Evolutionary conservation across 495 filamentous ascomycete genomes (phyloP), one percentile per base, ranked within the genome.

Genomic region (Xanthoparmelia taractica): DNA sequence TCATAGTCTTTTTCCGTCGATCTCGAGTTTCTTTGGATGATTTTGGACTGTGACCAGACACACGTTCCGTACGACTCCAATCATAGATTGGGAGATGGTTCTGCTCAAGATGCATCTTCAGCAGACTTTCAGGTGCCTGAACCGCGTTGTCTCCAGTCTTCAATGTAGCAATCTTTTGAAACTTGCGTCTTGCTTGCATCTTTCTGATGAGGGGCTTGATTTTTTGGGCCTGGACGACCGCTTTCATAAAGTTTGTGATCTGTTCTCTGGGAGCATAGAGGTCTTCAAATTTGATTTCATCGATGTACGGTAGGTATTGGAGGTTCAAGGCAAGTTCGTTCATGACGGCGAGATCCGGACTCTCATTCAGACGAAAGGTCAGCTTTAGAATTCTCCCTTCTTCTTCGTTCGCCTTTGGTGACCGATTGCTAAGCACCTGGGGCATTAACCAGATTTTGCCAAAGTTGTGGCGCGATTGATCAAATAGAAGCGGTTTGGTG

Each of bases 401-500:
- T 36, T 61, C 23, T 56, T 61, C 23, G 48, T 63, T 13, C 8
- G 43, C 17, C 4, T 40, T 25, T 6, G 58, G 50, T 38, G 59
- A 59, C 23, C 25, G 1, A 10, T 59, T 23, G 18, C 3, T 17
- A n/a, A 23, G 13, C n/a, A 23, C 33, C 52, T 68, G 63, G 5
- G 69, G 69, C n/a, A 60, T 56, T 2, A 71, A 61, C 66, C 63
- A 70, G 34, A 71, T 68, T 25, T 58, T 63, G 13, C 69, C 68
- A 43, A 54, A 59, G 57, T 58, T 64, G 18, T 66, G 45, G 4
- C 59, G 63, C 3, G 65, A 36, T 52, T 64, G 66, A 40, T 71
- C 68, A 29, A 71, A 71, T 0, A 65, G 58, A 8, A 63, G 36
- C 0, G 69, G 69, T 27, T 68, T 71, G 13, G 40, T 29, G 18